These are phyloP conservation scores for Lachnellula cervina DNA, from an alignment of 2,329 filamentous ascomycete genomes.

Conservation along the genomic window DNA sequence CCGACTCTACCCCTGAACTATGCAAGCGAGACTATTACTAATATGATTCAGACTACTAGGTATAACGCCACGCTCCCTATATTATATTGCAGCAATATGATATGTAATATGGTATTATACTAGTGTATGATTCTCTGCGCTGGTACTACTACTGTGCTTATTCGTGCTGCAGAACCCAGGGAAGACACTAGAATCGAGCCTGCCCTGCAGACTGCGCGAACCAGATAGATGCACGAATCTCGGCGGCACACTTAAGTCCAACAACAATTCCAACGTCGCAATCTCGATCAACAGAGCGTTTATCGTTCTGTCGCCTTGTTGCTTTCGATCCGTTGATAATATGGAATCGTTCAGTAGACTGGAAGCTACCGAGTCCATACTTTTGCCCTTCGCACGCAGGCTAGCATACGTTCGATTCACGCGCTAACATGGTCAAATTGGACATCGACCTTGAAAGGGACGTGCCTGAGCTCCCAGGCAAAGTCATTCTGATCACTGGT, in stretches of 20 bases:
- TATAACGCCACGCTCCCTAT: too few relatives aligned
- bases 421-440: conserved; percentile 22
- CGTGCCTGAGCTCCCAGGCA: conserved; percentile 33
- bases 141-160: too few relatives aligned
- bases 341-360: background rate
- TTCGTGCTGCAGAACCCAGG: too few relatives aligned
- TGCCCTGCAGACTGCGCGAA: too few relatives aligned
- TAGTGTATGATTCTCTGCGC: too few relatives aligned
- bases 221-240: too few relatives aligned
- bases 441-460: conserved; percentile 31
- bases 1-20: too few relatives aligned
- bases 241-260: background rate
- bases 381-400: background rate
- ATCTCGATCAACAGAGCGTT: background rate
- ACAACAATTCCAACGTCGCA: background rate
- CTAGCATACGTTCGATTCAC: conserved; percentile 15
- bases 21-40: too few relatives aligned
- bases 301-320: background rate
- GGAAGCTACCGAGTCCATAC: background rate
- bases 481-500: conserved; percentile 44
- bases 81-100: too few relatives aligned
- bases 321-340: background rate
- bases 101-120: too few relatives aligned
- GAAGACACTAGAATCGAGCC: too few relatives aligned
- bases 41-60: too few relatives aligned